Evolutionary conservation across 78 protist species (phyloP).

Genomic region (Cavenderia fasciculata): DNA sequence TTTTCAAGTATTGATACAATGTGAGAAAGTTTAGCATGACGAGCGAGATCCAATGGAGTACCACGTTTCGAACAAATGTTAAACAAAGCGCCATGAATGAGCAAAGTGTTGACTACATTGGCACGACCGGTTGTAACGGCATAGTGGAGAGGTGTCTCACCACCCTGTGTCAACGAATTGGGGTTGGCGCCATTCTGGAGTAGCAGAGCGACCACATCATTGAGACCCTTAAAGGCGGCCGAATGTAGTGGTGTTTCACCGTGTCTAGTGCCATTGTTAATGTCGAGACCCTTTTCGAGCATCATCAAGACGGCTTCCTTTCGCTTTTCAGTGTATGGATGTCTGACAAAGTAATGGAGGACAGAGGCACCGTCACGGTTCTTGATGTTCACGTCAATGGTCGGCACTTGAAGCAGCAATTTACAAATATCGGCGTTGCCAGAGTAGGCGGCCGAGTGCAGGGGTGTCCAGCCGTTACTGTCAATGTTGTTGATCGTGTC

Average conservation of each 20-base stretch:
- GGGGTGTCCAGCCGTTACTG: constrained; percentile 65
- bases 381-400: constrained; percentile 41
- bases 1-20: constrained; percentile 31
- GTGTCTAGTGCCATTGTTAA: constrained; percentile 14
- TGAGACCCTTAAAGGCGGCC: constrained; percentile 57
- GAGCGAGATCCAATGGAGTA: constrained; percentile 57
- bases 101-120: constrained; percentile 2
- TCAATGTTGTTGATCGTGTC: constrained; percentile 23
- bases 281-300: constrained; percentile 27
- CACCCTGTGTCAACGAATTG: constrained; percentile 44
- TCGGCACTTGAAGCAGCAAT: background rate
- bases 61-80: constrained; percentile 61
- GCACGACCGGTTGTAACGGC: constrained; percentile 53
- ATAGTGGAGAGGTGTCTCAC: constrained; percentile 55
- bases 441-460: constrained; percentile 28
- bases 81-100: constrained; percentile 13
- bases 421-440: constrained; percentile 68
- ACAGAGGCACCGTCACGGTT: constrained; percentile 62
- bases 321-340: constrained; percentile 62
- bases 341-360: constrained; percentile 59
- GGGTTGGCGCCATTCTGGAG: constrained; percentile 54
- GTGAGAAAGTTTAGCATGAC: background rate
- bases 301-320: constrained; percentile 31
- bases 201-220: constrained; percentile 35
- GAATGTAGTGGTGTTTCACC: constrained; percentile 75